Percentiles rank a stretch among this genome's conserved stretches.
Conservation (phyloP, 805 yeast genomes). For the Yamadazyma philogaea region DNA sequence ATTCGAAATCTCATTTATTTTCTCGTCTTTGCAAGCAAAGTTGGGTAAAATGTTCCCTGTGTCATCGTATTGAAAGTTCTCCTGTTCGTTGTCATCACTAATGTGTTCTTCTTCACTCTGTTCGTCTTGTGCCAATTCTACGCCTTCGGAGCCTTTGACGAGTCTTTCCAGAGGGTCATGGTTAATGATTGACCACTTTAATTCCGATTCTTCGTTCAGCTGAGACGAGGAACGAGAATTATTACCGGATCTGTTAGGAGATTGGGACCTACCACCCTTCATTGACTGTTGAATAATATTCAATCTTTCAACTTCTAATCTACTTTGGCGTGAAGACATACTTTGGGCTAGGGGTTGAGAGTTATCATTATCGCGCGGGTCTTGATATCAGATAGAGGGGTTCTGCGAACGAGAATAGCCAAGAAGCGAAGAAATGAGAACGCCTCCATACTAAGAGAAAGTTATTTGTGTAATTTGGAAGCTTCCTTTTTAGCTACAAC, state of each 20-base stretch:
- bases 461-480: too few relatives aligned
- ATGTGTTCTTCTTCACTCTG: slow-evolving; percentile 59
- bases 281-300: slow-evolving; percentile 38
- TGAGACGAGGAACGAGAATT: slow-evolving; percentile 33
- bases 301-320: slow-evolving; percentile 41
- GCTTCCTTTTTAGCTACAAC: too few relatives aligned
- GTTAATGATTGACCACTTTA: slow-evolving; percentile 64
- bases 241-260: slow-evolving; percentile 27
- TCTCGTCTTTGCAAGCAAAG: slow-evolving; percentile 45
- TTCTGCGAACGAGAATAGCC: background rate
- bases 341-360: slow-evolving; percentile 10
- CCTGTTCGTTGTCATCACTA: slow-evolving; percentile 56
- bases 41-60: slow-evolving; percentile 59
- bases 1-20: slow-evolving; percentile 35
- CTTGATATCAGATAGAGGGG: background rate
- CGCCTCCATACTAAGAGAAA: too few relatives aligned
- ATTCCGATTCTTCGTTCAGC: slow-evolving; percentile 37
- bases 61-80: slow-evolving; percentile 56
- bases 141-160: slow-evolving; percentile 13
- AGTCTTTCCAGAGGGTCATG: slow-evolving; percentile 75
- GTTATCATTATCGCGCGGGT: background rate
- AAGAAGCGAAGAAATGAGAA: background rate
- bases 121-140: slow-evolving; percentile 25
- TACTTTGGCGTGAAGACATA: slow-evolving; percentile 33
- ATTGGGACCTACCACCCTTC: slow-evolving; percentile 37